phyloP scores from a whole-genome alignment of 2,329 filamentous ascomycete genomes.

The Cordyceps militaris region DNA sequence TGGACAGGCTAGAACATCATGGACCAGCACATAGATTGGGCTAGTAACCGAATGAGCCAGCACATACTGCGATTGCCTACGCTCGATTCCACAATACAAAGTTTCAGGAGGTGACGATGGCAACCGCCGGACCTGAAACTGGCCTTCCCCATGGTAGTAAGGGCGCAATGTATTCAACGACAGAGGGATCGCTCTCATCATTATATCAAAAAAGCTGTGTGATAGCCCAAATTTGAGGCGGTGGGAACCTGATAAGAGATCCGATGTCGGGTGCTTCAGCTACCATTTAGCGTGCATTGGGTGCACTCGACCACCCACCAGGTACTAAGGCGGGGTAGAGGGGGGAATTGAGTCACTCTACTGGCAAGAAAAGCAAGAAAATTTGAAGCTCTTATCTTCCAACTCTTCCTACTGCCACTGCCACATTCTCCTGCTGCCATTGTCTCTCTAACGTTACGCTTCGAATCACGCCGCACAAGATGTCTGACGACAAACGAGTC shows the following conservation, averaged over 20 bases:
- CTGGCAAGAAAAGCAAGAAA: neutral
- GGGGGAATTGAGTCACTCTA: slow-evolving; percentile 11
- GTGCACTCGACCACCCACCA: neutral
- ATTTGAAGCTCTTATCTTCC: slow-evolving; percentile 3
- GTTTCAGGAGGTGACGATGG: too few species aligned
- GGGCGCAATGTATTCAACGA: neutral
- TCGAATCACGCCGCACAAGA: slow-evolving; percentile 9
- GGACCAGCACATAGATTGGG: too few species aligned
- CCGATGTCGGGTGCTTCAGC: slow-evolving; percentile 11
- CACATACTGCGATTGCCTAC: too few species aligned
- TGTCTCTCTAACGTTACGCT: slow-evolving; percentile 7
- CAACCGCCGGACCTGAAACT: too few species aligned
- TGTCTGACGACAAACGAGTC: slow-evolving; percentile 12
- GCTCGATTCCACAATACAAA: too few species aligned
- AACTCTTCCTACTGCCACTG: slow-evolving; percentile 3
- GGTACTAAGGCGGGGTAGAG: neutral
- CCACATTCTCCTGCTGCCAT: slow-evolving; percentile 1
- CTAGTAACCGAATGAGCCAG: too few species aligned
- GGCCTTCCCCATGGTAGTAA: too few species aligned
- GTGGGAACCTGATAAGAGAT: neutral
- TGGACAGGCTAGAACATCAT: too few species aligned
- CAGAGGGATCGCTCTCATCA: neutral
- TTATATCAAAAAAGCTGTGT: neutral
- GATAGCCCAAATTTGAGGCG: neutral
- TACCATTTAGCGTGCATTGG: slow-evolving; percentile 7